Evolutionary conservation across 2,329 filamentous ascomycete genomes (phyloP).

Genomic region (Paracamarosporium sp.): DNA sequence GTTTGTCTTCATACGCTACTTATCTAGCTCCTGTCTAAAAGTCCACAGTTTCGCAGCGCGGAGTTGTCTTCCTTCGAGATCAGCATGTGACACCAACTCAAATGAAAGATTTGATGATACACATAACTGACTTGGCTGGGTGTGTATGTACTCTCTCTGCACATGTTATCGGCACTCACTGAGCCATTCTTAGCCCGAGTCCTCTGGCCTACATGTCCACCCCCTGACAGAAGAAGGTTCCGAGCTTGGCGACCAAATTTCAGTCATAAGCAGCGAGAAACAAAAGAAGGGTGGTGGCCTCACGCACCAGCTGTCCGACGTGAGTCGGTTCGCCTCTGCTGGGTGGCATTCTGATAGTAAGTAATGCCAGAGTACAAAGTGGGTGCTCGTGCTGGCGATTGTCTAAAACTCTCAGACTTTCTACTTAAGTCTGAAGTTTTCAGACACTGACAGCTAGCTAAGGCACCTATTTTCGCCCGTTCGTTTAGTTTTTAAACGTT

Average conservation of each 20-base stretch:
- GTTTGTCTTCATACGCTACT: conserved; percentile 46
- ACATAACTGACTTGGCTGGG: conserved; percentile 65
- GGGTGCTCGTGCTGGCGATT: too few species aligned
- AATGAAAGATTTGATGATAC: conserved; percentile 69
- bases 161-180: background rate
- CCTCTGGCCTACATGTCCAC: conserved; percentile 36
- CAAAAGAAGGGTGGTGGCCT: conserved; percentile 38
- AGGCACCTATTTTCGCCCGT: too few species aligned
- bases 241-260: conserved; percentile 47
- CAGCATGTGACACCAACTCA: conserved; percentile 62
- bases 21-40: background rate
- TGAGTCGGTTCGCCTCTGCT: conserved; percentile 48
- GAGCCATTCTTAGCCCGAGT: conserved; percentile 23
- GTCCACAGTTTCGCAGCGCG: conserved; percentile 67
- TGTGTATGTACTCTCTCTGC: conserved; percentile 52
- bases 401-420: too few species aligned
- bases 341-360: conserved; percentile 63
- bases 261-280: conserved; percentile 47
- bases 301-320: conserved; percentile 52
- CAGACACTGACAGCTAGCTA: too few species aligned
- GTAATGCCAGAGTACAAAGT: too few species aligned
- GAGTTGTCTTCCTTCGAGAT: conserved; percentile 73
- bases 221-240: conserved; percentile 55
- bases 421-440: too few species aligned
- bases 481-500: too few species aligned